A percentile compares a stretch with the other conserved stretches of the same genome.
Evolutionary conservation across 495 filamentous ascomycete genomes (phyloP).

Genomic region (Chaetomium fimeti): DNA sequence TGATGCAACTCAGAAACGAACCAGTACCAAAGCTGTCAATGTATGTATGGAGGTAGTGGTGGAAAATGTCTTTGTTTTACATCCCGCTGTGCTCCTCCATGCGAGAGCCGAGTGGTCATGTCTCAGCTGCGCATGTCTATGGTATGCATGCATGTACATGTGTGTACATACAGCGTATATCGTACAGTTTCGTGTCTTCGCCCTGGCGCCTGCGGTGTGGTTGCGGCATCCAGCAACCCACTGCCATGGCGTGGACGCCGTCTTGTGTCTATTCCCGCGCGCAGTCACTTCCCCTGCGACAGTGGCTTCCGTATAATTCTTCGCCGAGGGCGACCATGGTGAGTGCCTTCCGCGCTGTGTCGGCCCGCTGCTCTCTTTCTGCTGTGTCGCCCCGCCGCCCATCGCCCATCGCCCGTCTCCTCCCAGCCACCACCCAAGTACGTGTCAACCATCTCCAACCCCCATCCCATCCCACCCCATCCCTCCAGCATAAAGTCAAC

Average conservation of each 20-base stretch:
- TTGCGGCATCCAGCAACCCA: neutral
- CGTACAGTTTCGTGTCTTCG: neutral
- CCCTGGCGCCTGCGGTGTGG: neutral
- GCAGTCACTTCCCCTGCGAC: no score
- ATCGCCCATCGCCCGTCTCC: no score
- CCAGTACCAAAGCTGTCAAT: neutral
- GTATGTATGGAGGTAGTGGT: neutral
- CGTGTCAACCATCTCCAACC: neutral
- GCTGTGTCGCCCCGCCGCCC: neutral
- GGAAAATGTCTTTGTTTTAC: neutral
- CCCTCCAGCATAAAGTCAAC: neutral
- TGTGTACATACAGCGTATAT: conserved; percentile 14
- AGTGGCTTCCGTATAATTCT: no score
- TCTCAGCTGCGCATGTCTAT: neutral
- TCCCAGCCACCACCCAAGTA: neutral
- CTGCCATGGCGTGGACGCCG: neutral
- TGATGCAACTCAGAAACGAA: neutral
- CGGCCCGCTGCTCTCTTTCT: neutral
- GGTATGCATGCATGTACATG: no score
- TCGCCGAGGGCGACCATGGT: no score
- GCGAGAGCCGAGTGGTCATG: neutral
- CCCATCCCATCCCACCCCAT: neutral
- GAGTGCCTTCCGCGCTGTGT: no score
- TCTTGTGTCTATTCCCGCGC: neutral
- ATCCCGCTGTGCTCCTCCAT: neutral